Conservation (phyloP, 2,329 filamentous ascomycete species). For the Ophiocordyceps camponoti-floridani region DNA sequence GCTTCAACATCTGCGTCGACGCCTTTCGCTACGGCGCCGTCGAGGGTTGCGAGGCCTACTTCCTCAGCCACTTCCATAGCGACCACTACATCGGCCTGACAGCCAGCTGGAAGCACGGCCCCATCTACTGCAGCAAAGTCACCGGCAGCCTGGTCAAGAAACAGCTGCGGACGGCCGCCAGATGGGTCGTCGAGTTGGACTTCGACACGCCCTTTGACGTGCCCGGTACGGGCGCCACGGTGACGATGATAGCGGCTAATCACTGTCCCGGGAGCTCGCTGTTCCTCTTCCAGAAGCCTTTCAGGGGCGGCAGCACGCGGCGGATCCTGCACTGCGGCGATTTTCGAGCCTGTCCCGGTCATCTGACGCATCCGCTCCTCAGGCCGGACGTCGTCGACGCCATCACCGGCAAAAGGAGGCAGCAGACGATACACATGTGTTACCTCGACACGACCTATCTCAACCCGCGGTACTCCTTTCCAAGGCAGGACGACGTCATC, state of each 20-base stretch:
- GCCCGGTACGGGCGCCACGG: conserved; percentile 61
- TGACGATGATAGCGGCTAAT: conserved; percentile 93
- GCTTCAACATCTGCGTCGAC: conserved; percentile 83
- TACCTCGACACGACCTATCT: conserved; percentile 97
- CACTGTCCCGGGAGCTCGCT: conserved; percentile 92
- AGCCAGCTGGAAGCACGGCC: conserved; percentile 76
- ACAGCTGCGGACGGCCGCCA: conserved; percentile 69
- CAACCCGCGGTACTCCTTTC: conserved; percentile 89
- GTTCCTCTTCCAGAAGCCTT: conserved; percentile 73
- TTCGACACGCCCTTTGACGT: conserved; percentile 70
- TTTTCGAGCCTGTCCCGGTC: conserved; percentile 75
- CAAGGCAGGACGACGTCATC: conserved; percentile 75
- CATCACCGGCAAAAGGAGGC: conserved; percentile 49
- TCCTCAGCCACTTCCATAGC: conserved; percentile 93
- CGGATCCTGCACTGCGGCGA: conserved; percentile 90
- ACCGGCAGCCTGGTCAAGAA: conserved; percentile 79
- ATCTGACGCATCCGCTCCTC: conserved; percentile 67
- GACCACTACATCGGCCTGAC: conserved; percentile 92
- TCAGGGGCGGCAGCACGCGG: conserved; percentile 48
- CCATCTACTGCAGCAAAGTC: conserved; percentile 89
- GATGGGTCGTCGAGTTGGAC: conserved; percentile 70
- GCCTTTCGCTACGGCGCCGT: conserved; percentile 92
- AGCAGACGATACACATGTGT: conserved; percentile 86
- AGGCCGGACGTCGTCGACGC: conserved; percentile 56
- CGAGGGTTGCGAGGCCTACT: conserved; percentile 83